Evolutionary conservation across 2,329 filamentous ascomycete species (phyloP).

Genomic region (Hymenoscyphus fructigenus): DNA sequence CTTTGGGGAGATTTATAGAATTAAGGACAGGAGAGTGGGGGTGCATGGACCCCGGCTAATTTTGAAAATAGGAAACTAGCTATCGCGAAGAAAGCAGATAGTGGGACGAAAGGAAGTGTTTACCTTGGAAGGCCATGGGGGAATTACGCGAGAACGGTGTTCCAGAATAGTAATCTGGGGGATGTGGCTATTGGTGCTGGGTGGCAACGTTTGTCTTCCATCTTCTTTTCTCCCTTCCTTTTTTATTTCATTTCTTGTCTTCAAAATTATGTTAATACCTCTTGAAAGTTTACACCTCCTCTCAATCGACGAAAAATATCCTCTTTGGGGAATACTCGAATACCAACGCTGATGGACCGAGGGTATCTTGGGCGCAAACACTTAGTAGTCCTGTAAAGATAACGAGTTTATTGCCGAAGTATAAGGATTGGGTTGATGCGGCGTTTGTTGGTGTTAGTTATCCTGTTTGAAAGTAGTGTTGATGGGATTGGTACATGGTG

Average conservation of each 20-base stretch:
- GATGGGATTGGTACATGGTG: not conserved
- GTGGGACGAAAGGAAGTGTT: slow-evolving; percentile 38
- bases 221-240: not conserved
- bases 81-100: slow-evolving; percentile 15
- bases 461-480: not conserved
- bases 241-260: slow-evolving; percentile 39
- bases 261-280: slow-evolving; percentile 42
- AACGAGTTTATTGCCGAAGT: slow-evolving; percentile 43
- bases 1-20: slow-evolving; percentile 6
- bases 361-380: slow-evolving; percentile 39
- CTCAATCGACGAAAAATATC: slow-evolving; percentile 38
- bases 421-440: slow-evolving; percentile 44
- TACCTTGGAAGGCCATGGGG: slow-evolving; percentile 55
- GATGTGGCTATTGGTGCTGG: slow-evolving; percentile 50
- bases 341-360: slow-evolving; percentile 46
- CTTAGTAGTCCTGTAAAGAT: slow-evolving; percentile 43
- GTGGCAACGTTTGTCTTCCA: slow-evolving; percentile 39
- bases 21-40: not conserved
- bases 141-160: slow-evolving; percentile 49
- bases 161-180: slow-evolving; percentile 47
- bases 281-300: slow-evolving; percentile 39
- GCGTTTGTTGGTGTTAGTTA: slow-evolving; percentile 33
- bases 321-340: slow-evolving; percentile 54
- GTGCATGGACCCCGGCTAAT: not conserved
- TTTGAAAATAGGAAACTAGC: slow-evolving; percentile 12